Conservation (phyloP, 495 filamentous ascomycete genomes). For the Aspergillus sclerotiicarbonarius region DNA sequence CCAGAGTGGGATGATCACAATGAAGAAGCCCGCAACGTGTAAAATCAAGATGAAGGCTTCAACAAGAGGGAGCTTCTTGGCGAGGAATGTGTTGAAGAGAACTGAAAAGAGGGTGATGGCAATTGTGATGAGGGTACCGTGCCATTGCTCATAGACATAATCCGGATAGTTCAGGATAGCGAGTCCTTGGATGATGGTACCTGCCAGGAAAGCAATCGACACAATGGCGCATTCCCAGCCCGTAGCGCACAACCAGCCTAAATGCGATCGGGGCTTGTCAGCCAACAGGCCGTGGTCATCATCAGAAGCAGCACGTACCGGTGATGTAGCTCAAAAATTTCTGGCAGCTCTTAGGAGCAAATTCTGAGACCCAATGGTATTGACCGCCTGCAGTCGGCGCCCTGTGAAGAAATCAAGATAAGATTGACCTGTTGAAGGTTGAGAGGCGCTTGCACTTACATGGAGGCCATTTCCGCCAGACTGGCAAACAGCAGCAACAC, state of each 20-base stretch:
- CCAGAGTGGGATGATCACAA: slow-evolving; percentile 43
- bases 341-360: slow-evolving; percentile 26
- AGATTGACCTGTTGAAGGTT: slow-evolving; percentile 1
- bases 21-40: slow-evolving; percentile 45
- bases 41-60: slow-evolving; percentile 42
- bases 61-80: slow-evolving; percentile 37
- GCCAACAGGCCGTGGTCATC: not conserved
- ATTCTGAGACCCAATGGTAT: slow-evolving; percentile 49
- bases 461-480: slow-evolving; percentile 42
- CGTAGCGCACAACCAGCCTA: slow-evolving; percentile 39
- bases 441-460: slow-evolving; percentile 20
- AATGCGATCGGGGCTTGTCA: not conserved
- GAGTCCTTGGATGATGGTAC: slow-evolving; percentile 39
- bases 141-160: slow-evolving; percentile 35
- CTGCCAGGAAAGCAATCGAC: slow-evolving; percentile 24
- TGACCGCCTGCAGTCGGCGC: slow-evolving; percentile 39
- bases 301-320: slow-evolving; percentile 18
- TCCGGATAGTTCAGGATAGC: slow-evolving; percentile 33
- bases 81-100: slow-evolving; percentile 34
- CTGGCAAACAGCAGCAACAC: not conserved
- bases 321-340: slow-evolving; percentile 41
- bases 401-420: slow-evolving; percentile 15
- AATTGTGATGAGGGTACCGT: slow-evolving; percentile 42
- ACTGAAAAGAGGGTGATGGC: slow-evolving; percentile 26
- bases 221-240: slow-evolving; percentile 34